Base-by-base conservation (phyloP, 129 eudicot genomes). In the Ambrosia artemisiifolia region DNA sequence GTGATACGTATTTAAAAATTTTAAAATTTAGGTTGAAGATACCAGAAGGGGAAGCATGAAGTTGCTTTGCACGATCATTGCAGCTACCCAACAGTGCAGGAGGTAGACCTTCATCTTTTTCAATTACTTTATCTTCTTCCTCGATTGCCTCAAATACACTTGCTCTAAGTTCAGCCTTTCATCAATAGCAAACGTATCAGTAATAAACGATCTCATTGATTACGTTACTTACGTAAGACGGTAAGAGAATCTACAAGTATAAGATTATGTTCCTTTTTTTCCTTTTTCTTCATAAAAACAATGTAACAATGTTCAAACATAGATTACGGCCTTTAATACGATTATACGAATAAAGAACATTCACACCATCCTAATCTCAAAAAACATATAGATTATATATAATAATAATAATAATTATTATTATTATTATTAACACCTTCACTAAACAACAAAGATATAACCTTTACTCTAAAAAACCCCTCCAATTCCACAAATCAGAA, bases 71-170 rank as follows among this genome's bases (percentile, higher is more conserved):
- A 53, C 91, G 96, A 57, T 94, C 97, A 66, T 94, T 94, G 83
- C 99, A 94, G 82, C 99, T 94, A 67, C 99, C 99, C 81, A 94
- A 54, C 38, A 94, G 79, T 6, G 99, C 99, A 56, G 97, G 97
- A 79, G 99, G 97, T 49, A 90, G 68, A 12, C 91, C 96, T 17
- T 93, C 98, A 8, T 90, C 97, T 35, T 88, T 84, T 77, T 85
- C 99, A 68, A 88, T 70, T 17, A 80, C 96, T 72, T 70, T 83
- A 64, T 94, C 98, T 81, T 94, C 98, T 79, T 94, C 98, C 71
- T 94, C 98, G 7, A 94, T 94, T 10, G 98, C 98, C 81, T 94
- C 97, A 50, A 94, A 94, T 11, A 94, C 97, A 65, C 91, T 88
- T 53, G 99, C 99, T 76, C 99, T 90, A 1, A 94, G 95, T 71